phyloP scores from a whole-genome alignment of 257 asterid species.

The Penstemon newberryi region DNA sequence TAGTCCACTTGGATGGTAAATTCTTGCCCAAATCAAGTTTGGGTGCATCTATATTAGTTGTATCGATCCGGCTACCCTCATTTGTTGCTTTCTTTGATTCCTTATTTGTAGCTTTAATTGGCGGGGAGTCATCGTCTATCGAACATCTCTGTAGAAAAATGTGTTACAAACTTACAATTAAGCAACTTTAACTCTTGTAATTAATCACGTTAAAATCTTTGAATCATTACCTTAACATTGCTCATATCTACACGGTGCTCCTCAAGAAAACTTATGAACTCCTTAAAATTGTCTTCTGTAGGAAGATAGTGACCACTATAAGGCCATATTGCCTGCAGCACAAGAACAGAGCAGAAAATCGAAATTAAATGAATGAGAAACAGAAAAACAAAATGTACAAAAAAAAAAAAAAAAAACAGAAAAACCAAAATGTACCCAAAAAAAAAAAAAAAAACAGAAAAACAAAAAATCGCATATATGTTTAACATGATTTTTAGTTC shows the following conservation, averaged over 20 bases:
- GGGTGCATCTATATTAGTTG: slow-evolving; percentile 27
- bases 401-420: neutral
- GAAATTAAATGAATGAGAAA: neutral
- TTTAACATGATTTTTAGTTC: neutral
- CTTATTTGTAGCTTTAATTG: slow-evolving; percentile 19
- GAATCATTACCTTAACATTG: slow-evolving; percentile 54
- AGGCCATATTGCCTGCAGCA: slow-evolving; percentile 64
- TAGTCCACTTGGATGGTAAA: slow-evolving; percentile 60
- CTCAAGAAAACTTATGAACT: slow-evolving; percentile 58
- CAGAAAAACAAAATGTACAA: neutral
- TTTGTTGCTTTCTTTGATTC: slow-evolving; percentile 4
- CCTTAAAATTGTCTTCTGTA: slow-evolving; percentile 70
- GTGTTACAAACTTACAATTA: neutral
- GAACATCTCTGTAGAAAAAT: slow-evolving; percentile 39
- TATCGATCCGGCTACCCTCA: neutral
- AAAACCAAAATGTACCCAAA: neutral
- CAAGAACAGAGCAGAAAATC: neutral
- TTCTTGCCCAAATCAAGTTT: slow-evolving; percentile 43
- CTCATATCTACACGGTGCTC: slow-evolving; percentile 59
- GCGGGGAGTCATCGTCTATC: slow-evolving; percentile 33
- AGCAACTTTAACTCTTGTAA: neutral
- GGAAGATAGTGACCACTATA: slow-evolving; percentile 86
- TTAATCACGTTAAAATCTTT: neutral
- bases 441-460: too few relatives aligned
- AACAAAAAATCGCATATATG: neutral